Base-by-base conservation (phyloP, 305 asterid species). In the Solanum hybrid region DNA sequence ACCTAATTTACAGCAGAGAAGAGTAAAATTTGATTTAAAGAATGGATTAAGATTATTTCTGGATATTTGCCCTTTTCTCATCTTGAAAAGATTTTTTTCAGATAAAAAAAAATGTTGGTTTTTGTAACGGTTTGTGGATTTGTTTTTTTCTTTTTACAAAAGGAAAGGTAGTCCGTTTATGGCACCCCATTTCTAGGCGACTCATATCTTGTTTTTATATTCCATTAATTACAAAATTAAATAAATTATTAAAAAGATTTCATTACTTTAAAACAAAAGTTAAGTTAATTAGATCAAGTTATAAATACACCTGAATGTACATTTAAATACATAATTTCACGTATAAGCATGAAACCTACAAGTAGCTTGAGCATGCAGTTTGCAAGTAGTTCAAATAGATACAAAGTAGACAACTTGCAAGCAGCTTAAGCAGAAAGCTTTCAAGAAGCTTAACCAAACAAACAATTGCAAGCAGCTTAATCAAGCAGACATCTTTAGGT, bases 81-180 rank as follows among this genome's bases (percentile, higher is more conserved):
- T 66, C 29, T 66, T 66, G 14, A 66, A 6, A 64, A 64, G 75
- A 66, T 66, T 10, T 66, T 66, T 40, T 37, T 12, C 10, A 36
- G 86, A 79, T 38, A 14, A 38, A 6, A 77, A 24, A 12, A 26
- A n/a, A 11, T 5, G 12, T 37, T 40, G 69, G 36, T 72, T 69
- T 37, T 77, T 72, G 79, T 80, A 95, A 94, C 95, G 91, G 95
- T 94, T 90, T 90, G 79, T 92, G 92, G 88, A 37, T 92, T 92
- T 93, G 92, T 56, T 93, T 93, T 90, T 91, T 90, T 10, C 1
- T 42, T 42, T 90, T 56, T 86, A 82, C 5, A 89, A 29, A 81
- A 87, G 79, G 91, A 24, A 91, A 87, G 78, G 20, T 37, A 35
- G 56, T 89, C n/a, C 86, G 5, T 22, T 64, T 22, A 22, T 64